phyloP scores from a whole-genome alignment of 2,329 filamentous ascomycete species.

The Sclerotinia spermophila region DNA sequence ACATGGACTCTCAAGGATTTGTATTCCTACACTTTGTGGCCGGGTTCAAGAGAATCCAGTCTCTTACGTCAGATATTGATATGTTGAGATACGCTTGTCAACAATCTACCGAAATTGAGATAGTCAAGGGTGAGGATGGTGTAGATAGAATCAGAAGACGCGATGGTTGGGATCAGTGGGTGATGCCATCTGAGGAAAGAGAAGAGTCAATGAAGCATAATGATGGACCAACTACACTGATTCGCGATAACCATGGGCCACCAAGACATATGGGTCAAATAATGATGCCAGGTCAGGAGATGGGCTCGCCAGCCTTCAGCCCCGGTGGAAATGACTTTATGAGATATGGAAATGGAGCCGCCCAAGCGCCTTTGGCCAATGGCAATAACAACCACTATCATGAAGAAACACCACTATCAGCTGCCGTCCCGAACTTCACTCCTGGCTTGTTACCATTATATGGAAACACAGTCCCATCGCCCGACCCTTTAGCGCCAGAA shows the following conservation, averaged over 20 bases:
- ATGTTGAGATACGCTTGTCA: slow-evolving; percentile 72
- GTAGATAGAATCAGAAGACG: slow-evolving; percentile 72
- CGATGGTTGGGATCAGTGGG: slow-evolving; percentile 76
- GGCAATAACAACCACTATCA: slow-evolving; percentile 42
- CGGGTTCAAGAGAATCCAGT: slow-evolving; percentile 80
- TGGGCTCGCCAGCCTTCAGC: slow-evolving; percentile 33
- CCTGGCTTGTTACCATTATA: slow-evolving; percentile 29
- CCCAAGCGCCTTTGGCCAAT: slow-evolving; percentile 26
- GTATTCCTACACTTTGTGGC: slow-evolving; percentile 76
- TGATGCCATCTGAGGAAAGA: slow-evolving; percentile 68
- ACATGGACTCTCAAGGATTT: slow-evolving; percentile 95
- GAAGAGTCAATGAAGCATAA: slow-evolving; percentile 71
- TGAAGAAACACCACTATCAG: slow-evolving; percentile 54
- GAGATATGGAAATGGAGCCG: slow-evolving; percentile 29
- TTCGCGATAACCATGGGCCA: slow-evolving; percentile 27
- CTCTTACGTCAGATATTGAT: slow-evolving; percentile 67
- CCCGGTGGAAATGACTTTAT: slow-evolving; percentile 35
- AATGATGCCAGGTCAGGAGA: slow-evolving; percentile 31
- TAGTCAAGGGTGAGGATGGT: slow-evolving; percentile 70
- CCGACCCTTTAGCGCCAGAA: slow-evolving; percentile 35
- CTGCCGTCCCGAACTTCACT: slow-evolving; percentile 58
- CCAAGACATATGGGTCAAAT: slow-evolving; percentile 29
- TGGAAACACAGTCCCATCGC: slow-evolving; percentile 13
- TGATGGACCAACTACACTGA: slow-evolving; percentile 55
- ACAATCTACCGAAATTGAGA: slow-evolving; percentile 69